Conservation (phyloP, 2,329 filamentous ascomycete genomes). For the Ophiosphaerella narmari region DNA sequence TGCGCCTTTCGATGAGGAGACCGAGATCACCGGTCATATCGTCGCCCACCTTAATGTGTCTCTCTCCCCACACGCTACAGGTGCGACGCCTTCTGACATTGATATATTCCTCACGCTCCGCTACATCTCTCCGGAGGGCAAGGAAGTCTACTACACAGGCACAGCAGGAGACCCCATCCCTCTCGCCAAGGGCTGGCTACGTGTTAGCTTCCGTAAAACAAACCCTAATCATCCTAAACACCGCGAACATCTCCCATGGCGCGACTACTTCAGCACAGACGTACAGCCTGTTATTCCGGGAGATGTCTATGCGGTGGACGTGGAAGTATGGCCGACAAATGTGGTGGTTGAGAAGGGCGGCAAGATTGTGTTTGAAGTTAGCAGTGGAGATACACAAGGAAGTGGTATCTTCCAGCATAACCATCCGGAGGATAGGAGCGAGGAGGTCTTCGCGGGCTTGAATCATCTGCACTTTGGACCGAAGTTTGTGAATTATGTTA, state of each 20-base stretch:
- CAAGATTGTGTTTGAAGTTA: slow-evolving; percentile 61
- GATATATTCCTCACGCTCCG: slow-evolving; percentile 67
- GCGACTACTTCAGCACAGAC: slow-evolving; percentile 63
- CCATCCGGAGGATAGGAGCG: slow-evolving; percentile 53
- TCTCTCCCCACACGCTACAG: slow-evolving; percentile 46
- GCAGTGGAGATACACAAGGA: slow-evolving; percentile 61
- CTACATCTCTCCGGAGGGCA: slow-evolving; percentile 59
- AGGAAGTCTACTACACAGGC: slow-evolving; percentile 68
- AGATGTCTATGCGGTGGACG: slow-evolving; percentile 63
- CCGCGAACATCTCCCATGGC: slow-evolving; percentile 59
- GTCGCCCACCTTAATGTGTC: slow-evolving; percentile 68
- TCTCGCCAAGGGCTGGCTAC: slow-evolving; percentile 67
- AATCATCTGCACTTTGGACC: slow-evolving; percentile 61
- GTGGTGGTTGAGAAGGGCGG: slow-evolving; percentile 60
- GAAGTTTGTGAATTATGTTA: slow-evolving; percentile 56
- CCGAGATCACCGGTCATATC: slow-evolving; percentile 72
- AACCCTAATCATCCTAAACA: slow-evolving; percentile 58
- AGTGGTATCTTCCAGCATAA: slow-evolving; percentile 62
- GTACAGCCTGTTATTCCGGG: slow-evolving; percentile 56
- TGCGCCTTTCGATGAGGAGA: slow-evolving; percentile 62
- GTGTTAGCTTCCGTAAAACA: slow-evolving; percentile 61
- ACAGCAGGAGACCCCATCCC: slow-evolving; percentile 68
- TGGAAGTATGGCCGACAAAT: slow-evolving; percentile 69
- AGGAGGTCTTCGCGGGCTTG: slow-evolving; percentile 51
- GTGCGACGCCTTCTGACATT: slow-evolving; percentile 58